Base-by-base conservation (phyloP, 2,329 filamentous ascomycete species). In the Colletotrichum sp. region DNA sequence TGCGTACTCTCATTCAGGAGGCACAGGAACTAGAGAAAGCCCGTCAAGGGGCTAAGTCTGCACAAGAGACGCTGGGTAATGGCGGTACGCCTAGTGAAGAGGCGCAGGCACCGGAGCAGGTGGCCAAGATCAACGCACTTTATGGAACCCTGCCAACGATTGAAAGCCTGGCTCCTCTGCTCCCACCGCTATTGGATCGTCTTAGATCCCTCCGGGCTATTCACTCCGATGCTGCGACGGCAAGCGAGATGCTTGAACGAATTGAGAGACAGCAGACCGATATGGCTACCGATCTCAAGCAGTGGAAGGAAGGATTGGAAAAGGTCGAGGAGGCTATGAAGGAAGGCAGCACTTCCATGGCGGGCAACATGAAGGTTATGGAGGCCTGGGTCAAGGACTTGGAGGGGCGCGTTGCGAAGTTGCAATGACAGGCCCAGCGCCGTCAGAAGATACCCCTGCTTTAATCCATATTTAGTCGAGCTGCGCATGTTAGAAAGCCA, bases 71-170 rank as follows among this genome's bases (percentile, higher is more conserved):
- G 32, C 85, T 93, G 27, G 87, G 88, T 12, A 84, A 87, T 34
- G 87, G 88, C 22, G 87, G 83, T 11, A 83, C 86, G 5, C 79
- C 85, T 2, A 81, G 86, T 6, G 86, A 88, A 25, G 80, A 81
- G 11, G 84, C 79, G 32, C 86, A 90, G 72, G 88, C 93, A 78
- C 87, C 89, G 11, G 95, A 98, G 80, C 94, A 98, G 80, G 90
- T 93, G 55, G 90, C 95, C 69, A 98, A 98, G 83, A 94, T 99
- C 83, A 97, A 98, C 79, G 95, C 96, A 2, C 90, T 99, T 7
- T 98, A 98, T 84, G 94, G 95, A 2, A 95, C 95, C 5, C 88
- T 99, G 19, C 94, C 96, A 2, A 97, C 95, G 0, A 97, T 99
- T 75, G 96, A 98, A 84, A 94, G 90, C 72, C 89, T 99, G 9